Evolutionary conservation across 208 protist genomes (phyloP).

Genomic region (Trypanosoma lewisi): DNA sequence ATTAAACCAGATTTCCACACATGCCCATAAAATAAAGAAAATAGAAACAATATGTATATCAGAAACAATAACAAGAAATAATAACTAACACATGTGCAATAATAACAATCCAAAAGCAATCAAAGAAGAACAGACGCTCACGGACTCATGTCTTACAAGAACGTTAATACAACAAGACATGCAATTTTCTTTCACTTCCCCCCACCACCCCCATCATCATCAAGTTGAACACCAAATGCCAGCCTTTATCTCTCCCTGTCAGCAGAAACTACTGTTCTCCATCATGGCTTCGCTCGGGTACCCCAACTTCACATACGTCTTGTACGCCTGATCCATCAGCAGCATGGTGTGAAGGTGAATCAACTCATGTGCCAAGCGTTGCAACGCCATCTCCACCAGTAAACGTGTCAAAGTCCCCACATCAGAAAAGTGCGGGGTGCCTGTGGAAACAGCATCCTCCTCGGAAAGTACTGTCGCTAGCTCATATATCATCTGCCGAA

Average conservation of each 20-base stretch:
- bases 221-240: not conserved
- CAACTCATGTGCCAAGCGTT: slow-evolving; percentile 31
- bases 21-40: no score
- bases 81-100: no score
- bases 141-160: no score
- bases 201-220: not conserved
- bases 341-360: slow-evolving; percentile 30
- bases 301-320: slow-evolving; percentile 22
- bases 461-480: slow-evolving; percentile 22
- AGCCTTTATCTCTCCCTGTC: not conserved
- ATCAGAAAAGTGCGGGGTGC: not conserved
- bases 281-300: slow-evolving; percentile 18
- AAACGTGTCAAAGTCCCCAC: slow-evolving; percentile 4
- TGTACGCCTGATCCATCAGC: slow-evolving; percentile 29
- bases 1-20: no score
- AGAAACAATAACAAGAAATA: no score
- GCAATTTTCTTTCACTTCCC: no score
- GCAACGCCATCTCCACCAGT: slow-evolving; percentile 30
- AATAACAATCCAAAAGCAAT: no score
- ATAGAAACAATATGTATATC: no score
- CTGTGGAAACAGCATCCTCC: not conserved
- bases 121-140: no score
- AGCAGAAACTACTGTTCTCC: slow-evolving; percentile 28
- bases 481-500: slow-evolving; percentile 33
- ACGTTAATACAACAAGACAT: no score